These are phyloP conservation scores for Barnettozyma vustinii DNA, from an alignment of 805 yeast species.

Conservation along the genomic window DNA sequence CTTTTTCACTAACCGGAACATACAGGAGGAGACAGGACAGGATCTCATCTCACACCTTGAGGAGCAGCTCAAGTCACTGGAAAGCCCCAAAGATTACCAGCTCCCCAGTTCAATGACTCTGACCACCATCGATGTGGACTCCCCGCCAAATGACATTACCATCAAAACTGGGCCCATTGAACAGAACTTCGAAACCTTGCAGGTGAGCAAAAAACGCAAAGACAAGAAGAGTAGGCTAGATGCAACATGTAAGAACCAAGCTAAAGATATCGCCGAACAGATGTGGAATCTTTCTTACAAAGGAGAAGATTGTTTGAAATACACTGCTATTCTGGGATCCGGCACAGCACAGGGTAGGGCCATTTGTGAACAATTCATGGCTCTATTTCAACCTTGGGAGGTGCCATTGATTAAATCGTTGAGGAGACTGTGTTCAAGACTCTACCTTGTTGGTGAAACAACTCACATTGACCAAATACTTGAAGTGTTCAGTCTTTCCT, in stretches of 20 bases:
- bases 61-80: background rate
- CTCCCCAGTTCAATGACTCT: background rate
- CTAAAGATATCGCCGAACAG: conserved; percentile 24
- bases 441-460: conserved; percentile 79
- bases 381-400: conserved; percentile 37
- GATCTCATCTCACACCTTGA: background rate
- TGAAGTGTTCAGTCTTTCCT: conserved; percentile 60
- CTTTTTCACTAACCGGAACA: background rate
- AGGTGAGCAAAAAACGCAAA: background rate
- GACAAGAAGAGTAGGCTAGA: background rate
- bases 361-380: conserved; percentile 33
- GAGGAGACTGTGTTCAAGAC: conserved; percentile 52
- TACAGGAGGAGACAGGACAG: background rate
- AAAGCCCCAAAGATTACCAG: background rate
- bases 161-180: background rate
- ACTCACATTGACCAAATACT: conserved; percentile 73
- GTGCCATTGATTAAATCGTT: conserved; percentile 52
- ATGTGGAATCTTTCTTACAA: conserved; percentile 29
- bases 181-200: background rate
- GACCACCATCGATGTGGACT: background rate
- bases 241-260: background rate
- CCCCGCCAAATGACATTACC: background rate
- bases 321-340: conserved; percentile 37
- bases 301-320: conserved; percentile 34
- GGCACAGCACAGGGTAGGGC: conserved; percentile 12